These are phyloP conservation scores for Blastocystis sp. DNA, from an alignment of 352 stramenopile species.

Conservation along the genomic window DNA sequence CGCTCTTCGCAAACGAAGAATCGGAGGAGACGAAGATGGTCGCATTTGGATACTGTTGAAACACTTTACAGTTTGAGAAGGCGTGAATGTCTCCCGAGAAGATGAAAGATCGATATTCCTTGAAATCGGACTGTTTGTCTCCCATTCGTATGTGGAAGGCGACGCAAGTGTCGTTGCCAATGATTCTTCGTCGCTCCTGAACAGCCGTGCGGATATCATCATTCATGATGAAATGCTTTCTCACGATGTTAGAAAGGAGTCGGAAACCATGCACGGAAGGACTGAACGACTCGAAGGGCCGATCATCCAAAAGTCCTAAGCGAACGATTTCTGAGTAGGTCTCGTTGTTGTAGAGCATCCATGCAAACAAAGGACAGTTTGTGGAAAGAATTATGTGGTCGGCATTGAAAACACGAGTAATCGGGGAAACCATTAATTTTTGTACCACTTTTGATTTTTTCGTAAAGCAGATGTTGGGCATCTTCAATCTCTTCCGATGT, in stretches of 20 bases:
- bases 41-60: not conserved
- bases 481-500: not conserved
- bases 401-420: not conserved
- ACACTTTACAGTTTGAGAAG: not conserved
- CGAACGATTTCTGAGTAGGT: not conserved
- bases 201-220: not conserved
- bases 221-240: not conserved
- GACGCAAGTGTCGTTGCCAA: not conserved
- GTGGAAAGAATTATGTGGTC: not conserved
- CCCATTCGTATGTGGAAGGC: conserved; percentile 33
- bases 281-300: not conserved
- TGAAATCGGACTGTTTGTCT: not conserved
- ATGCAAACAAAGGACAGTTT: conserved; percentile 34
- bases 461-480: not conserved
- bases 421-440: not conserved
- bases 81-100: not conserved
- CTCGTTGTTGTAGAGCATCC: not conserved
- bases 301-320: not conserved
- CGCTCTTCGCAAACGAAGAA: not conserved
- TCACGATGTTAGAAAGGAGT: not conserved
- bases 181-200: not conserved
- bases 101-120: not conserved
- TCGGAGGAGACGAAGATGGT: not conserved
- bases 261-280: not conserved
- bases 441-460: not conserved